Percentiles rank a stretch among this genome's conserved stretches.
Evolutionary conservation across 192 early-diverging fungal species (phyloP).

Genomic region (Coemansia sp.): DNA sequence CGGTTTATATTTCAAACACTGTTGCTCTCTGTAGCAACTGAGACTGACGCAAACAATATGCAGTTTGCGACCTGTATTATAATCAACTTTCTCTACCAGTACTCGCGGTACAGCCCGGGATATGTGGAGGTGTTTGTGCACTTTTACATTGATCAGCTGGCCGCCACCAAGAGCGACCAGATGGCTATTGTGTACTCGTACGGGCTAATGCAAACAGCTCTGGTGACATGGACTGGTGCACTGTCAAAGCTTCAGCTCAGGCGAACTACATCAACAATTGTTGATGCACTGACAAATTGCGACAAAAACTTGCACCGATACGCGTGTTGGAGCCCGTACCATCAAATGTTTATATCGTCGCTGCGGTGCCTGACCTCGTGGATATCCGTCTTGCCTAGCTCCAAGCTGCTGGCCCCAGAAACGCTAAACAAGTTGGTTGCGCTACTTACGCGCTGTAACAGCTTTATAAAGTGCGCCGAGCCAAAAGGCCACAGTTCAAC

Average conservation of each 20-base stretch:
- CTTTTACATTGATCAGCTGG: constrained; percentile 29
- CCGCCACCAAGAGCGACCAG: constrained; percentile 17
- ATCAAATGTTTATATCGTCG: constrained; percentile 47
- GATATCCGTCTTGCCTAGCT: constrained; percentile 16
- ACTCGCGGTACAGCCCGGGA: constrained; percentile 25
- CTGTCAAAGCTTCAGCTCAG: constrained; percentile 8
- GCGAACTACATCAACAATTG: constrained; percentile 14
- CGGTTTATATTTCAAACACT: constrained; percentile 27
- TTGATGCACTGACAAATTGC: constrained; percentile 21
- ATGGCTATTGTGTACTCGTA: constrained; percentile 24
- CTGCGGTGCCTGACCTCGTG: constrained; percentile 42
- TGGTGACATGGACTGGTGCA: constrained; percentile 23
- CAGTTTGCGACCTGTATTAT: constrained; percentile 28
- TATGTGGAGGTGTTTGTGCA: constrained; percentile 27
- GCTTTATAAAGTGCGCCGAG: constrained; percentile 8
- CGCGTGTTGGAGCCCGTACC: constrained; percentile 37
- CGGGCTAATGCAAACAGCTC: constrained; percentile 30
- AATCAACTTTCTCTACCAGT: constrained; percentile 38
- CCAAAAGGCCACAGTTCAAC: not conserved
- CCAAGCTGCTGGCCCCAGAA: not conserved
- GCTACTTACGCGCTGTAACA: constrained; percentile 35
- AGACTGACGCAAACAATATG: constrained; percentile 24
- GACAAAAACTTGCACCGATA: constrained; percentile 27
- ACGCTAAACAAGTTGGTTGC: constrained; percentile 11
- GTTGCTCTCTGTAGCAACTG: constrained; percentile 26